A percentile compares a stretch with the other conserved stretches of the same genome.
phyloP scores from a whole-genome alignment of 495 filamentous ascomycete species.

The Aspergillus ostianus region DNA sequence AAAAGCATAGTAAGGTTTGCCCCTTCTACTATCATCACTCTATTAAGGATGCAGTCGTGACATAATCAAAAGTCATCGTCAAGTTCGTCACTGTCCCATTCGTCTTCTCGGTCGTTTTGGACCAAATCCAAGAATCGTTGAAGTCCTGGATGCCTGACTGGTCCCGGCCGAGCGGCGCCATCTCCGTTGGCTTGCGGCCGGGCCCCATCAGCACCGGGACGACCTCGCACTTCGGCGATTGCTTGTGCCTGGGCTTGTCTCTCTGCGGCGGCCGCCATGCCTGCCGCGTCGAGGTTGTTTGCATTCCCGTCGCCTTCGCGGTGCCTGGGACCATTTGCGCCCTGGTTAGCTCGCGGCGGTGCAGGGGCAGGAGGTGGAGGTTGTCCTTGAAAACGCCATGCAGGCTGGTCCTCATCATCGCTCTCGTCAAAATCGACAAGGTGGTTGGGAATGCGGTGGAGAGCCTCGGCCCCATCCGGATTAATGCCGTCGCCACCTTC shows the following conservation, averaged over 20 bases:
- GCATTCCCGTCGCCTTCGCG: conserved; percentile 28
- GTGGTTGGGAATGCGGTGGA: conserved; percentile 41
- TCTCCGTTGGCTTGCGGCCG: conserved; percentile 3
- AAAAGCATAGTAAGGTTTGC: no score
- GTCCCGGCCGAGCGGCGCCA: background rate
- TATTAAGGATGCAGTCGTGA: background rate
- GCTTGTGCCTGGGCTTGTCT: conserved; percentile 44
- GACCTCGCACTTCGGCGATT: conserved; percentile 42
- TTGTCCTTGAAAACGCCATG: conserved; percentile 31
- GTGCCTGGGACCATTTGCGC: conserved; percentile 19
- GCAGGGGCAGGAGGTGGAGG: conserved; percentile 46
- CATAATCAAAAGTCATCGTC: conserved; percentile 40
- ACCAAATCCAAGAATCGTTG: conserved; percentile 55
- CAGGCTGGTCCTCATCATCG: conserved; percentile 29
- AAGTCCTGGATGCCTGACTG: conserved; percentile 34
- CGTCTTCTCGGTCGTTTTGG: conserved; percentile 58
- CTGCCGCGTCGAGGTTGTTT: conserved; percentile 35
- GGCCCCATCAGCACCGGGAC: conserved; percentile 22
- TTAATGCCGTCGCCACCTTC: conserved; percentile 73
- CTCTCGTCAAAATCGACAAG: conserved; percentile 40
- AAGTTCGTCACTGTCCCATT: conserved; percentile 63
- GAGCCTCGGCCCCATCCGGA: conserved; percentile 42
- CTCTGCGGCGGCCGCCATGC: conserved; percentile 42
- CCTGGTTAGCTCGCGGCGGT: conserved; percentile 34
- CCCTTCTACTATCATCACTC: no score